Base-by-base conservation (phyloP, 768 basidiomycete genomes). In the Suillus brevipes region DNA sequence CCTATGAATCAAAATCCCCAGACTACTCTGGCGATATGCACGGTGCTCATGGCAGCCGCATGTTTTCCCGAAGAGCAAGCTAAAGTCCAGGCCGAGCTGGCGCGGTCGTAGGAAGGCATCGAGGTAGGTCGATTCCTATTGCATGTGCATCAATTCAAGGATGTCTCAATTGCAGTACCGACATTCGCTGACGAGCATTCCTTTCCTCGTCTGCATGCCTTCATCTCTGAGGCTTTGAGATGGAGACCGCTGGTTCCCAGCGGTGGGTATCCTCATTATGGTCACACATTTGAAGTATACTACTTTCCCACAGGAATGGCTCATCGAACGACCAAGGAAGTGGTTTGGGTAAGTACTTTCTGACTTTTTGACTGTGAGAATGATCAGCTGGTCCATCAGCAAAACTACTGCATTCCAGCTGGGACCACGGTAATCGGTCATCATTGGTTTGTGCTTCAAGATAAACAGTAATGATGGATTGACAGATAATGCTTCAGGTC, bases 61-160 rank as follows among this genome's bases (percentile, higher is more conserved):
- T 52, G 14, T 52, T 52, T 52, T 14, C 85, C 84, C 0, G 79
- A 82, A 16, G 78, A 84, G 0, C 86, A 87, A 62, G 71, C 70
- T 2, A 77, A 66, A 42, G 82, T 86, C 1, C 85, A 85, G 57
- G 79, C 81, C 16, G 85, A 89, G 64, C 74, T 89, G 1, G 86
- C 58, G 63, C 60, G 5, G 80, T 88, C 8, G 71, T 87, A 25
- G 50, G 50, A 28, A 28, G 14, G 6, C 7, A 52, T 8, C 50
- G 50, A 52, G 50, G 50, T 52, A 28, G 16, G 14, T 28, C 14
- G 3, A 25, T 52, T 28, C 25, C 8, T 16, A 52, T 18, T 52
- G 25, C 25, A 52, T 16, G 50, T 16, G 25, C 16, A 52, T 52
- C 16, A 0, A 28, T 28, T 52, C 14, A 52, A 42, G 85, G 85